Evolutionary conservation across 352 stramenopile species (phyloP).

Genomic region (Blastocystis sp.): DNA sequence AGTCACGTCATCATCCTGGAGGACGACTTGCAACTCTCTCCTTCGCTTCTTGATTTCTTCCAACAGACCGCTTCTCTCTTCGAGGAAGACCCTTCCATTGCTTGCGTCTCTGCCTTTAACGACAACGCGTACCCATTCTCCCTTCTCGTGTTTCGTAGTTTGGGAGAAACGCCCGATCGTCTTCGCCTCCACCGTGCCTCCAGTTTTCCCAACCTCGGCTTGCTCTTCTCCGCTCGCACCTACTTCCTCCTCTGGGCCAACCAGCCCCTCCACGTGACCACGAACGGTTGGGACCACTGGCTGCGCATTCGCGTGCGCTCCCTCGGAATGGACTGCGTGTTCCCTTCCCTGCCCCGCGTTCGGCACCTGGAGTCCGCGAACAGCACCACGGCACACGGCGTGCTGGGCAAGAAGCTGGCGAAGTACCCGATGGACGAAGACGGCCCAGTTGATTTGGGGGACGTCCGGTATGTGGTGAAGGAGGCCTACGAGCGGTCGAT

Average conservation of each 20-base stretch:
- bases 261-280: conserved; percentile 7
- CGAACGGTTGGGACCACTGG: conserved; percentile 66
- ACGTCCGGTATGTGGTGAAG: conserved; percentile 13
- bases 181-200: not conserved
- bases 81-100: conserved; percentile 3
- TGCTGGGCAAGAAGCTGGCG: not conserved
- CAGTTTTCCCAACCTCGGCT: conserved; percentile 44
- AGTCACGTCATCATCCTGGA: conserved; percentile 51
- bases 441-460: not conserved
- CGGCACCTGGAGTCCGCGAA: conserved; percentile 7
- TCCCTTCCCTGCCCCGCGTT: conserved; percentile 29
- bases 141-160: not conserved
- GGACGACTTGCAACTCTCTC: conserved; percentile 45
- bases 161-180: conserved; percentile 3
- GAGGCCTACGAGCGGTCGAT: conserved; percentile 31
- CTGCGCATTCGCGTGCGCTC: conserved; percentile 34
- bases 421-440: conserved; percentile 21
- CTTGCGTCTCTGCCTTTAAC: conserved; percentile 56
- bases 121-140: conserved; percentile 1
- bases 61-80: not conserved
- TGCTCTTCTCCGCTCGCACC: not conserved
- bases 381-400: not conserved
- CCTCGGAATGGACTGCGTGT: conserved; percentile 34
- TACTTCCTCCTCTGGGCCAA: conserved; percentile 32
- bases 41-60: conserved; percentile 42